phyloP scores from a whole-genome alignment of 1,284 basidiomycete species.

The Tilletia setariae region DNA sequence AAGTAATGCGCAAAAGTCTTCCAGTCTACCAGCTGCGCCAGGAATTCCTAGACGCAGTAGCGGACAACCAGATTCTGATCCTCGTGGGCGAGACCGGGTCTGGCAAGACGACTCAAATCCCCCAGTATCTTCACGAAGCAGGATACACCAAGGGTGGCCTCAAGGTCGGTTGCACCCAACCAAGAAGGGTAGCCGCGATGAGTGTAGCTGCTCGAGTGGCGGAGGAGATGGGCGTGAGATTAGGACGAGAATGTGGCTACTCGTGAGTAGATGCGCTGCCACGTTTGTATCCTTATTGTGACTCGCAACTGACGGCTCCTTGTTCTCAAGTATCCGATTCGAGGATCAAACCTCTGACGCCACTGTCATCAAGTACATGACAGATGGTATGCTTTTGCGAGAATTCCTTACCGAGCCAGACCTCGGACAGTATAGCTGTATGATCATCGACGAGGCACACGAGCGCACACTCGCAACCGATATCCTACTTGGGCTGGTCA shows the following conservation, averaged over 20 bases:
- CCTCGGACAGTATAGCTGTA: conserved; percentile 42
- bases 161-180: conserved; percentile 96
- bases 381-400: conserved; percentile 53
- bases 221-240: conserved; percentile 93
- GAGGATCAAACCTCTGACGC: conserved; percentile 97
- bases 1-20: conserved; percentile 46
- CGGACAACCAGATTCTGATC: conserved; percentile 70
- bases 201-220: conserved; percentile 97
- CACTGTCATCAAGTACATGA: conserved; percentile 54
- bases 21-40: conserved; percentile 50
- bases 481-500: conserved; percentile 51
- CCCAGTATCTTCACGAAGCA: conserved; percentile 96
- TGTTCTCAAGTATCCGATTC: conserved; percentile 71
- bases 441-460: conserved; percentile 54
- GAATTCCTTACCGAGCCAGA: conserved; percentile 53
- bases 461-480: conserved; percentile 52
- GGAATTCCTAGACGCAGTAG: conserved; percentile 71
- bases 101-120: conserved; percentile 96
- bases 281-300: not conserved
- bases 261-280: conserved; percentile 56
- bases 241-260: conserved; percentile 97
- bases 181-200: conserved; percentile 98
- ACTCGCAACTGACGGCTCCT: not conserved
- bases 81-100: conserved; percentile 67
- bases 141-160: conserved; percentile 81